Conservation (phyloP, 2,329 filamentous ascomycete genomes). For the Fusarium brevicatenulatum region DNA sequence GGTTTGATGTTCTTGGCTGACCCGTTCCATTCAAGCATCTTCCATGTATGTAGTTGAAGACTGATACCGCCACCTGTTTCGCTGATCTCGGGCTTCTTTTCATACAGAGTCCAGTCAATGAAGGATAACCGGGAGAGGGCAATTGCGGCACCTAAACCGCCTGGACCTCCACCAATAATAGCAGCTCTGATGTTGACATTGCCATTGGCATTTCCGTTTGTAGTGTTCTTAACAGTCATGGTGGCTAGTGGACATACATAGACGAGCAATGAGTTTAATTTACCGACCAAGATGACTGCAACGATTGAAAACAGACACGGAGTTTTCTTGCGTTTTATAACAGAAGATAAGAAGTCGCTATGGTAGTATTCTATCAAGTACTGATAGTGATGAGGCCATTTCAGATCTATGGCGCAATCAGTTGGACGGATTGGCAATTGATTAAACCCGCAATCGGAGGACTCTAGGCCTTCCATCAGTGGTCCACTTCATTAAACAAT, state of each 20-base stretch:
- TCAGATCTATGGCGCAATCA: constrained; percentile 38
- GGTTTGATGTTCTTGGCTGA: constrained; percentile 46
- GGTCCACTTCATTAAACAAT: neutral
- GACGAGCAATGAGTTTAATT: neutral
- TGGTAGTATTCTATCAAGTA: neutral
- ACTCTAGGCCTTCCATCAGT: neutral
- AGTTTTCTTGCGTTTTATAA: neutral
- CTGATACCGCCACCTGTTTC: constrained; percentile 53
- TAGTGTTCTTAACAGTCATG: constrained; percentile 33
- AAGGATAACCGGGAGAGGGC: constrained; percentile 44
- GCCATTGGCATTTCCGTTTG: constrained; percentile 14
- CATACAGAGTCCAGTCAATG: constrained; percentile 49
- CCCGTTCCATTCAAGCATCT: constrained; percentile 47
- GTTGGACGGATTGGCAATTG: constrained; percentile 32
- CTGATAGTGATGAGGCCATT: constrained; percentile 26
- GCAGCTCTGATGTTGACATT: constrained; percentile 32
- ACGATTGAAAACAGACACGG: neutral
- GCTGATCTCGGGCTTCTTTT: constrained; percentile 50
- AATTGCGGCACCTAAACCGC: constrained; percentile 48
- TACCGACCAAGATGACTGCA: neutral
- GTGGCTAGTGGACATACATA: neutral
- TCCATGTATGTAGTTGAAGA: constrained; percentile 50
- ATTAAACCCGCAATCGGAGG: neutral
- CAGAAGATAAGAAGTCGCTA: neutral
- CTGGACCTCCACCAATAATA: constrained; percentile 45